These are phyloP conservation scores for Saccharomycopsis vini DNA, from an alignment of 805 yeast species.

Conservation along the genomic window DNA sequence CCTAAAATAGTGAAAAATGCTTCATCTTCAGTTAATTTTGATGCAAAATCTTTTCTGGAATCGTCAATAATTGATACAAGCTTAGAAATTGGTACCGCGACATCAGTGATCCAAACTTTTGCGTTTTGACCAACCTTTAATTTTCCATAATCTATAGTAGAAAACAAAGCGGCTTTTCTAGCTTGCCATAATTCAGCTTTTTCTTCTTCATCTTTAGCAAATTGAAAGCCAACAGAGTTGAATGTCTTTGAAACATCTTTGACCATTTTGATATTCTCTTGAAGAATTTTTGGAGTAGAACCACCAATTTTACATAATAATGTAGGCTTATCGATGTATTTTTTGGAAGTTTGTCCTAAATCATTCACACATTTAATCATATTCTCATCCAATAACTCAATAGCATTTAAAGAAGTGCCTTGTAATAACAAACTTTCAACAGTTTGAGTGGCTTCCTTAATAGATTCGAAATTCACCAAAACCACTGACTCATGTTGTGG, in stretches of 20 bases:
- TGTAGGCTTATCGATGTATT: slow-evolving; percentile 54
- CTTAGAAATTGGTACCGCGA: slow-evolving; percentile 70
- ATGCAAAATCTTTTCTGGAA: slow-evolving; percentile 49
- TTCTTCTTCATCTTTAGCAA: slow-evolving; percentile 56
- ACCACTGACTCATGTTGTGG: slow-evolving; percentile 62
- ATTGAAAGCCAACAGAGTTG: slow-evolving; percentile 48
- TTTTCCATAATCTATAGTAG: slow-evolving; percentile 58
- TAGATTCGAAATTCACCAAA: slow-evolving; percentile 56
- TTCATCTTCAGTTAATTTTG: neutral
- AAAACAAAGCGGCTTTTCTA: slow-evolving; percentile 61
- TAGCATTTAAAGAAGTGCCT: slow-evolving; percentile 64
- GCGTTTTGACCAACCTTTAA: slow-evolving; percentile 36
- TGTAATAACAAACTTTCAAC: slow-evolving; percentile 51
- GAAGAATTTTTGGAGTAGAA: slow-evolving; percentile 30
- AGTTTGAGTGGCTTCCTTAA: slow-evolving; percentile 63
- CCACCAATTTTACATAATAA: slow-evolving; percentile 60
- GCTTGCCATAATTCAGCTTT: slow-evolving; percentile 68
- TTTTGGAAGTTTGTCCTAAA: slow-evolving; percentile 41
- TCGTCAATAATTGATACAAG: slow-evolving; percentile 54
- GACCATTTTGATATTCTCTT: slow-evolving; percentile 35
- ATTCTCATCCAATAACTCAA: slow-evolving; percentile 64
- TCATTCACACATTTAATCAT: slow-evolving; percentile 61
- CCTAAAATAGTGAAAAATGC: slow-evolving; percentile 53
- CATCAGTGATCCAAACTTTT: slow-evolving; percentile 67
- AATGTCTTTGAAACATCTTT: slow-evolving; percentile 43